Base-by-base conservation (phyloP, 2,329 filamentous ascomycete species). In the Thelonectria rubi region DNA sequence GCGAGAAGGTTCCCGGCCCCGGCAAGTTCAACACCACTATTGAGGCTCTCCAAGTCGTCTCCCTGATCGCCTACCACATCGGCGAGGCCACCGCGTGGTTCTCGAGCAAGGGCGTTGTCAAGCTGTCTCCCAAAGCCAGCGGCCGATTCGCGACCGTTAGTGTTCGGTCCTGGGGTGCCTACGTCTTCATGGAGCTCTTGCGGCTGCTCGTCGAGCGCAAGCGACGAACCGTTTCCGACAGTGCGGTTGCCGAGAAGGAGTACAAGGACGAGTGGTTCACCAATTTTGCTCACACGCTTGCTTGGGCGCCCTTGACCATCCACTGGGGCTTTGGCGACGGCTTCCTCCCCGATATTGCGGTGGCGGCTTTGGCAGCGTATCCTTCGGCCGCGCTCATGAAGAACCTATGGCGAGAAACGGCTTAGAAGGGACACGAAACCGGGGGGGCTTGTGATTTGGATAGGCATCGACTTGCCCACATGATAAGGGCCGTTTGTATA, bases 21-120 rank as follows among this genome's bases (percentile, higher is more conserved):
- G 62, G 62, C 37, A 65, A 63, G 11, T 72, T 82, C 60, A 82
- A 81, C 63, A 74, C 73, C 9, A 66, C 75, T 34, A 79, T 97
- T 47, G 86, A 86, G 20, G 89, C 88, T 76, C 79, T 85, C 7
- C 91, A 95, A 75, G 86, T 97, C 18, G 65, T 83, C 11, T 82
- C 87, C 11, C 91, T 91, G 75, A 77, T 90, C 10, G 74, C 80
- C 10, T 97, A 91, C 80, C 93, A 97, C 78, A 79, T 86, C 1
- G 82, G 94, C 42, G 95, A 99, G 81, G 97, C 97, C 78, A 84
- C 85, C 40, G 91, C 91, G 15, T 97, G 91, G 79, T 84, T 98
- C 39, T 84, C 88, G 3, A 81, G 82, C 62, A 93, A 93, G 75
- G 89, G 90, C 18, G 85, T 96, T 3, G 74, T 97, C 52, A 82